Conservation (phyloP, 2,329 filamentous ascomycete species). For the Chaetomiaceae sp. region DNA sequence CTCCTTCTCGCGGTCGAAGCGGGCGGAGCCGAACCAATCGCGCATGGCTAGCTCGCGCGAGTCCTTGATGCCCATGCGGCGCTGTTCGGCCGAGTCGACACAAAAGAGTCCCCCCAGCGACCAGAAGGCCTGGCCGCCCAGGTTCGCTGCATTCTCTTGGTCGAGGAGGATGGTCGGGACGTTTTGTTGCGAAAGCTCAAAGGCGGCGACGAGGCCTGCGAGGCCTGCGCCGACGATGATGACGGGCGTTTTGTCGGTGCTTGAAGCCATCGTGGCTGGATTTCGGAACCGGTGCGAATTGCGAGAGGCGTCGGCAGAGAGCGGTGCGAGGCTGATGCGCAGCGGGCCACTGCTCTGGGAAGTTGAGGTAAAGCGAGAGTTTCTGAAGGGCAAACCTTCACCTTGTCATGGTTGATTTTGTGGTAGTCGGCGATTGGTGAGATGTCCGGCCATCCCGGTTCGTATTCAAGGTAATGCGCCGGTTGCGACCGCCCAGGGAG, state of each 20-base stretch:
- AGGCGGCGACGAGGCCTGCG: conserved; percentile 56
- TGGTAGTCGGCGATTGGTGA: not conserved
- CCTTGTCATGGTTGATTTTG: not conserved
- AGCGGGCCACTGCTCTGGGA: not conserved
- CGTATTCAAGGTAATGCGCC: not conserved
- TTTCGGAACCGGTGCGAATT: not conserved
- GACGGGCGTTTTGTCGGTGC: conserved; percentile 35
- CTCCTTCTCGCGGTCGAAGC: conserved; percentile 53
- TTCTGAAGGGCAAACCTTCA: not conserved
- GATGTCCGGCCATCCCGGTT: not conserved
- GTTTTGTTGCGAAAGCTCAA: conserved; percentile 48
- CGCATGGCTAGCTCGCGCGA: conserved; percentile 52
- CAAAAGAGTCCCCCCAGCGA: conserved; percentile 59
- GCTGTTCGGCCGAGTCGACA: conserved; percentile 54
- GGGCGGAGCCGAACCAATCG: conserved; percentile 56
- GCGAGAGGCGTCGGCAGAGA: not conserved
- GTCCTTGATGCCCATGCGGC: conserved; percentile 55
- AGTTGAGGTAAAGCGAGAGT: too few species aligned
- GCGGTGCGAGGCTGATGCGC: not conserved
- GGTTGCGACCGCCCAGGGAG: too few species aligned
- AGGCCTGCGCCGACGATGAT: conserved; percentile 55
- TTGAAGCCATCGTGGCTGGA: not conserved
- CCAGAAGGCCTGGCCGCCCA: conserved; percentile 62
- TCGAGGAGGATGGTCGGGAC: conserved; percentile 52
- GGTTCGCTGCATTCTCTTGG: conserved; percentile 52